Evolutionary conservation across 192 early-diverging fungal species (phyloP), one percentile per base, ranked within the genome.

Genomic region (Coemansia sp.): DNA sequence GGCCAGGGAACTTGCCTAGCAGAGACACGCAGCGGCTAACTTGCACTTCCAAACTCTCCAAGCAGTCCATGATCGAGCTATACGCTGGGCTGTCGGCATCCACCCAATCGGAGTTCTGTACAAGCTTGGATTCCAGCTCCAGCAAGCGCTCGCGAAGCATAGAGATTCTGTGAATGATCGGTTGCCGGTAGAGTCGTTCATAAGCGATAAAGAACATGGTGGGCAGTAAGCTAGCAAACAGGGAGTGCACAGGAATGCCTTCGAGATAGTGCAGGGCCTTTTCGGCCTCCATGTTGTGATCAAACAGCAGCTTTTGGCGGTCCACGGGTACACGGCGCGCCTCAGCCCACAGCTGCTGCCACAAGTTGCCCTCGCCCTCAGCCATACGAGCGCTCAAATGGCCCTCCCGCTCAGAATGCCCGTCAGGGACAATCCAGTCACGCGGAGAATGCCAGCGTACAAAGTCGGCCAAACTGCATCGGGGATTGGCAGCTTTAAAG

Each of bases 391-490:
- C 66, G 55, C 90, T 93, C 53, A 96, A 63, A 18, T 59, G 40
- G 18, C 74, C 80, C 9, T 64, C 56, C 14, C 69, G 51, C 34
- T 64, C 63, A 23, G 52, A 56, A 9, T 69, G 66, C 23, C 76
- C 78, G 7, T 77, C 76, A 6, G 85, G 86, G 15, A 82, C 81
- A 14, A 87, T 80, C 91, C 91, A 96, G 66, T 96, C 93, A 46
- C 89, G 84, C n/a, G 93, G 93, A 6, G 93, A 94, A 64, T 93
- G 88, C 93, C 93, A 96, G 40, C 93, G 83, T 15, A 96, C 88
- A 81, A 96, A 96, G 45, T 96, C 93, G 7, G 87, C 90, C 30
- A 96, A 53, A 2, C 59, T 60, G 45, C 83, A 82, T 11, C 81
- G 74, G 0, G 93, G 90, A 60, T 96, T 96, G 8, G 93, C 93